Evolutionary conservation across 2,329 filamentous ascomycete species (phyloP).

Genomic region (Cordyceps tenuipes): DNA sequence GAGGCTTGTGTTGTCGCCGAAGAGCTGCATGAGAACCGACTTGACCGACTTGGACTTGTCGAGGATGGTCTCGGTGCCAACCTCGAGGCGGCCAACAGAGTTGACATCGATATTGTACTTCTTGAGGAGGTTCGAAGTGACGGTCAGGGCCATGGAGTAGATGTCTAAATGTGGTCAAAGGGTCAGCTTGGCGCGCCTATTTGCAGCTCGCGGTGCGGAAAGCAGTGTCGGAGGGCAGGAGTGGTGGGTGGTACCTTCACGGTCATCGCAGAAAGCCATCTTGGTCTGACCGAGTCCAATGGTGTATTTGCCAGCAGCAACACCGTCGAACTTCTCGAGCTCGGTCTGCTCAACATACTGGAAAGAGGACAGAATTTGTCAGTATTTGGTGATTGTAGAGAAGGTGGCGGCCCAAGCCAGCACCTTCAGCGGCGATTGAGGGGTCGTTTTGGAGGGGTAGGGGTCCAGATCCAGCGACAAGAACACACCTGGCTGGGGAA

Average conservation of each 20-base stretch:
- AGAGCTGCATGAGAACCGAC: conserved; percentile 80
- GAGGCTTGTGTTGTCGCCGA: conserved; percentile 74
- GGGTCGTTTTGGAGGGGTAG: conserved; percentile 9
- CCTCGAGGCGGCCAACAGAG: conserved; percentile 72
- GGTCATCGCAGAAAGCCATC: conserved; percentile 88
- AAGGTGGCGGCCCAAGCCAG: conserved; percentile 10
- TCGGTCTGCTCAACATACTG: conserved; percentile 79
- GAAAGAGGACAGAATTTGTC: conserved; percentile 10
- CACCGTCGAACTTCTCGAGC: conserved; percentile 81
- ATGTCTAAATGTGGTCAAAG: conserved; percentile 52
- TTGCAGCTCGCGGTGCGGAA: neutral
- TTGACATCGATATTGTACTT: conserved; percentile 78
- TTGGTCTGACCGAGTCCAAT: conserved; percentile 86
- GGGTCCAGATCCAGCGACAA: conserved; percentile 12
- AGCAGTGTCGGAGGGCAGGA: conserved; percentile 12
- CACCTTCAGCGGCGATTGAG: conserved; percentile 9
- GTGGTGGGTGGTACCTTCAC: conserved; percentile 55
- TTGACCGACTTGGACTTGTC: conserved; percentile 92
- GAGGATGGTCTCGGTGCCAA: conserved; percentile 76
- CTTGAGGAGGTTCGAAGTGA: conserved; percentile 65
- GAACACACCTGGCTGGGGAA: conserved; percentile 71
- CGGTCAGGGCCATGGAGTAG: conserved; percentile 77
- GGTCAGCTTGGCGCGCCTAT: conserved; percentile 12
- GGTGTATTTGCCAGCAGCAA: conserved; percentile 76
- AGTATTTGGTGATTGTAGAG: conserved; percentile 17